These are phyloP conservation scores for Trametes versicolor DNA, from an alignment of 1,284 basidiomycete genomes.

Conservation along the genomic window DNA sequence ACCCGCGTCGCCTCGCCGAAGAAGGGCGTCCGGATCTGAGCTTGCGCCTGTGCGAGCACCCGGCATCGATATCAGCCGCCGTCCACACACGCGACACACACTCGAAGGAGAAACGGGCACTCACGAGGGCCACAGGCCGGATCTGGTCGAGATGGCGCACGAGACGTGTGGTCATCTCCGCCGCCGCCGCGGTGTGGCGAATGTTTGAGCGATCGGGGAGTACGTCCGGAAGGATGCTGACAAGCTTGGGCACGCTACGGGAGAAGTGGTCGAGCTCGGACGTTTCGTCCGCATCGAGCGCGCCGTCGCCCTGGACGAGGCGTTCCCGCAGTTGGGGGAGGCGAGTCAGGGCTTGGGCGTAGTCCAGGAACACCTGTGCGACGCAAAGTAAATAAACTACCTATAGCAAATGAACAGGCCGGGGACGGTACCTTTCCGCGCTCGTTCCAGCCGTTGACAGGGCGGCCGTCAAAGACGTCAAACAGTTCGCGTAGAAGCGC, in stretches of 20 bases:
- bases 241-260: conserved; percentile 70
- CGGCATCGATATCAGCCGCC: not conserved
- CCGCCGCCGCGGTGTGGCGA: conserved; percentile 73
- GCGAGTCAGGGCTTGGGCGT: conserved; percentile 68
- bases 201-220: conserved; percentile 64
- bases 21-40: conserved; percentile 52
- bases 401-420: too few relatives aligned
- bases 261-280: conserved; percentile 69
- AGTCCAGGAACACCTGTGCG: conserved; percentile 73
- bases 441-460: conserved; percentile 79
- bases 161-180: conserved; percentile 77
- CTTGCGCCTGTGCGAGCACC: conserved; percentile 43
- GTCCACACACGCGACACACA: conserved; percentile 4
- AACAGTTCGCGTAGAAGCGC: conserved; percentile 82
- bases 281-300: conserved; percentile 57
- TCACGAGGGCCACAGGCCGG: conserved; percentile 68
- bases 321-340: conserved; percentile 65
- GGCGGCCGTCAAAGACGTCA: conserved; percentile 67
- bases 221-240: conserved; percentile 77
- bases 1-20: conserved; percentile 60
- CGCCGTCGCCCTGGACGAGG: conserved; percentile 52
- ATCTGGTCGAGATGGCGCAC: conserved; percentile 68
- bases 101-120: conserved; percentile 43
- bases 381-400: conserved; percentile 32
- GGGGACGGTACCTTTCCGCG: conserved; percentile 74